Base-by-base conservation (phyloP, 1,284 basidiomycete genomes). In the Sporisorium reilianum region DNA sequence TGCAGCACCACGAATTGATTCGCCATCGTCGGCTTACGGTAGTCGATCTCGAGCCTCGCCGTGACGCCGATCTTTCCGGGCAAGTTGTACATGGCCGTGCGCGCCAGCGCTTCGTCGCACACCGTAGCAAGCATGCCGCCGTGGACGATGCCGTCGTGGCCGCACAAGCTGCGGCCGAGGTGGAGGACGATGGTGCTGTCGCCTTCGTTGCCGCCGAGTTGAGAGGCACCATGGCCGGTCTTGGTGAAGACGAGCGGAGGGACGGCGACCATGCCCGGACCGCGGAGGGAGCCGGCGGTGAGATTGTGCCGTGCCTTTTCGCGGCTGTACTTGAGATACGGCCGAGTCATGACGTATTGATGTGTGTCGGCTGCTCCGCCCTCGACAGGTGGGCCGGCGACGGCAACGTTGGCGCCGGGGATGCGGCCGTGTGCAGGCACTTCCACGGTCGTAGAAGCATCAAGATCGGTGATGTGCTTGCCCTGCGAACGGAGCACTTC, bases 31-130 rank as follows among this genome's bases (percentile, higher is more conserved):
- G 86, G 85, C 25, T 78, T 81, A 22, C 81, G 70, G 65, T 86
- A 86, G 52, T 81, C 74, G 53, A 86, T 64, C 50, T 84, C 80
- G 6, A 86, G 64, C 16, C 80, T 78, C 1, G 94, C 95, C 0
- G 95, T 98, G 12, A 98, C 94, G n/a, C 93, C 95, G 50, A 97
- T 90, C 81, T 92, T 91, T 32, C 92, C 91, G 0, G 94, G 94
- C 0, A 97, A 67, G n/a, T 67, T 73, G 67, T 80, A 55, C 55
- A 70, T 64, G 44, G 61, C 94, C 70, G 90, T 91, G 64, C 95
- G 87, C 0, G 90, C 95, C 42, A 97, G 85, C 2, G 89, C 88
- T 87, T 98, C 95, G 79, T 98, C 95, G 62, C 96, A 86, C 5
- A 98, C 86, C 0, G 94, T 97, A 28, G 94, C 93, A 25, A 97